Percentiles rank a stretch among this genome's conserved stretches.
These are phyloP conservation scores for Cladophialophora exuberans DNA, from an alignment of 2,329 filamentous ascomycete species.

Conservation along the genomic window DNA sequence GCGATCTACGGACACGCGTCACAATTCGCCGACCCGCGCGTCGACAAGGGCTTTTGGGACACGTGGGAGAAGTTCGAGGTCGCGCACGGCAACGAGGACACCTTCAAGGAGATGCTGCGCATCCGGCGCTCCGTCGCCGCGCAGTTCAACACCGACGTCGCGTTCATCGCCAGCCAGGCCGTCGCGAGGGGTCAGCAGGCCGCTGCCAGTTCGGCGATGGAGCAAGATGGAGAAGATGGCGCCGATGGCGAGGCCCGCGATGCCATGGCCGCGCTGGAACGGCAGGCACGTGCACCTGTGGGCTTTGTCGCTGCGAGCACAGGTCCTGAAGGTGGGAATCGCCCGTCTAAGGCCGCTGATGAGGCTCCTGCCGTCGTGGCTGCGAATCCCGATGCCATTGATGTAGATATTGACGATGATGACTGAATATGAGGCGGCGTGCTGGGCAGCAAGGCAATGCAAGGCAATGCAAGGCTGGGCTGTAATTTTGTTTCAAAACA, in stretches of 20 bases:
- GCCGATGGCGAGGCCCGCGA: constrained; percentile 53
- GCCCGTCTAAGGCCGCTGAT: constrained; percentile 42
- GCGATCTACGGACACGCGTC: constrained; percentile 96
- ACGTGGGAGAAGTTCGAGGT: constrained; percentile 98
- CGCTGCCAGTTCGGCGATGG: constrained; percentile 40
- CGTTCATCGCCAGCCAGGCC: constrained; percentile 95
- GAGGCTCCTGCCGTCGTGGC: constrained; percentile 42
- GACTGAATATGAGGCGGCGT: constrained; percentile 6
- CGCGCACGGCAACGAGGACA: constrained; percentile 97
- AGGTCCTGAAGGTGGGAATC: constrained; percentile 67
- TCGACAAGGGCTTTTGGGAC: constrained; percentile 86
- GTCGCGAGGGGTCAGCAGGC: constrained; percentile 73
- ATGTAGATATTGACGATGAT: constrained; percentile 64
- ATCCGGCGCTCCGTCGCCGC: constrained; percentile 97
- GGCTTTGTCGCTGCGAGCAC: constrained; percentile 90
- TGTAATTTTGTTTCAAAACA: no score
- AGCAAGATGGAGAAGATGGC: constrained; percentile 45
- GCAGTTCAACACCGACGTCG: constrained; percentile 98
- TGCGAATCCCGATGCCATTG: constrained; percentile 84
- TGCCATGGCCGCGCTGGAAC: constrained; percentile 86
- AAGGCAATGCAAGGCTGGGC: background rate
- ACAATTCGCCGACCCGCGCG: constrained; percentile 95
- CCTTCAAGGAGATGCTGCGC: constrained; percentile 98
- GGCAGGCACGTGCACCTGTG: constrained; percentile 82
- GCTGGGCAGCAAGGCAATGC: background rate